These are phyloP conservation scores for Tympanopsis confertula DNA, from an alignment of 2,329 filamentous ascomycete genomes.

Conservation along the genomic window DNA sequence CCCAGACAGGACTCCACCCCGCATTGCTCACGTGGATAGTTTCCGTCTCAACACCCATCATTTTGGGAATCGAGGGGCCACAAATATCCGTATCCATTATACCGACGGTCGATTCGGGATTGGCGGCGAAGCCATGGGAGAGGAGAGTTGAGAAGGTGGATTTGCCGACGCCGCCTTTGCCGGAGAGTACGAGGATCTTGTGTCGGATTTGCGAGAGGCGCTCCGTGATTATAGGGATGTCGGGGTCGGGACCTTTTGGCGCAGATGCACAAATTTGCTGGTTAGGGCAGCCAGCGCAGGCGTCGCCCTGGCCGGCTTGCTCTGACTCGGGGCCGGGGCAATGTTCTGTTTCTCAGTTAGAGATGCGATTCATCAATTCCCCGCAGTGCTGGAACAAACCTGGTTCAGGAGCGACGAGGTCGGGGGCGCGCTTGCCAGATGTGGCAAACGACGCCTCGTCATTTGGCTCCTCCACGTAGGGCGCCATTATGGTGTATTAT, in stretches of 20 bases:
- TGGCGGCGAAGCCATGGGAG: constrained; percentile 54
- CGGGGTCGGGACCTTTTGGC: constrained; percentile 64
- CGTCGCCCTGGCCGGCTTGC: constrained; percentile 35
- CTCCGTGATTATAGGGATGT: constrained; percentile 59
- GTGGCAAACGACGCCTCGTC: constrained; percentile 40
- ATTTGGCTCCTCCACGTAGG: constrained; percentile 44
- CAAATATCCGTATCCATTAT: constrained; percentile 72
- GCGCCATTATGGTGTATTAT: constrained; percentile 47
- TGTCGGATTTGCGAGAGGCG: constrained; percentile 55
- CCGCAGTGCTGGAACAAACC: neutral
- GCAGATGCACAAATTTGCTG: constrained; percentile 63
- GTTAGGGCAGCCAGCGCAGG: constrained; percentile 64
- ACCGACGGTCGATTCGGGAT: constrained; percentile 52
- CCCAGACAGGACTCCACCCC: constrained; percentile 67
- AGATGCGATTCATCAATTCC: no score
- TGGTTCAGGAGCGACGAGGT: constrained; percentile 60
- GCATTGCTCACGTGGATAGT: constrained; percentile 59
- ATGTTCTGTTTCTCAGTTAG: constrained; percentile 36
- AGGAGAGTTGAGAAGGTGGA: constrained; percentile 62
- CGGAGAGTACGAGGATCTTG: constrained; percentile 62
- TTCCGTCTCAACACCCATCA: constrained; percentile 66
- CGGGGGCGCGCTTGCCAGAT: constrained; percentile 45
- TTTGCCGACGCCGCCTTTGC: constrained; percentile 67
- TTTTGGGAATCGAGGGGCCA: constrained; percentile 63
- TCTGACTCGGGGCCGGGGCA: constrained; percentile 57